Base-by-base conservation (phyloP, 2,329 filamentous ascomycete genomes). In the Colletotrichum lindemuthianum region DNA sequence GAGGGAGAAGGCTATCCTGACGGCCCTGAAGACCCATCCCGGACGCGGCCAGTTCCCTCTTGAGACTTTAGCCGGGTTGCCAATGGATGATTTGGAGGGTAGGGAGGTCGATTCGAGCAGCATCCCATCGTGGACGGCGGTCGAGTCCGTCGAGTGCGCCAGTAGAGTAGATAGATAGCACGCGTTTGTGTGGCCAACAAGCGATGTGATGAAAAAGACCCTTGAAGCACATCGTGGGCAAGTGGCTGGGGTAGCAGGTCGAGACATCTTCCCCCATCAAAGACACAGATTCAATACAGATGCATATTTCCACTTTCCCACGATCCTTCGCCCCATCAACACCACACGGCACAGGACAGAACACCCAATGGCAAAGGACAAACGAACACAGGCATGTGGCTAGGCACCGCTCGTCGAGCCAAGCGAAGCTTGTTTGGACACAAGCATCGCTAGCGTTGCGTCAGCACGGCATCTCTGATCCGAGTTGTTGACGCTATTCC, bases 1-100 rank as follows among this genome's bases (percentile, higher is more conserved):
- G 6, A 72, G 66, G 9, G 76, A 78, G 44, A 63, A 76, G 15
- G 78, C 78, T 8, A 71, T 80, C n/a, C 70, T 72, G 45, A 76
- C 79, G 58, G 78, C 77, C 2, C 63, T 79, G 8, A 61, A 24
- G 50, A 59, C 58, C 4, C 51, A 51, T 6, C 50, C 58, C 8
- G 58, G 58, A 5, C 24, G 32, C 11, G 7, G 8, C 8, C 1
- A 12, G 2, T 60, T 60, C 8, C 51, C 58, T 4, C 40, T 16
- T 1, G 58, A 55, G 39, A 50, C 61, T 8, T 36, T 65, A 39
- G 52, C 47, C 37, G 57, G 61, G 11, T 39, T 65, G 11, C 44
- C 57, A 5, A 24, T 55, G 6, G 61, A 60, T 10, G 44, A 65
- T 11, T 2, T 65, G 12, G 45, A n/a, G n/a, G 33, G 40, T 24